These are phyloP conservation scores for Spathaspora sp. DNA, from an alignment of 1,139 yeast species.

Conservation along the genomic window DNA sequence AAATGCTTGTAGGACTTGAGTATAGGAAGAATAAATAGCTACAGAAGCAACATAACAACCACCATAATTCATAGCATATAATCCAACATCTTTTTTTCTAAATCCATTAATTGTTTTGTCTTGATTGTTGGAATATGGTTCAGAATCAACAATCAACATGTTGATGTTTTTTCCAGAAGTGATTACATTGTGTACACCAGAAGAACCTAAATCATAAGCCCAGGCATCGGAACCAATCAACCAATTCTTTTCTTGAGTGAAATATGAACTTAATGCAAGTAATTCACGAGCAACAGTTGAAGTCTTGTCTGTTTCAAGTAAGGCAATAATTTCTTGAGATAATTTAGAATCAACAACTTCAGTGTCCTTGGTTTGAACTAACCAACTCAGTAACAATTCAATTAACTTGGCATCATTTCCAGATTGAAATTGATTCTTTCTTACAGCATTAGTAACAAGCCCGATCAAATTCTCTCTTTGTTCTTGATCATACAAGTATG, in stretches of 20 bases:
- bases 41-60: slow-evolving; percentile 91
- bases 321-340: slow-evolving; percentile 35
- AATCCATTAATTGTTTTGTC: slow-evolving; percentile 29
- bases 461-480: slow-evolving; percentile 47
- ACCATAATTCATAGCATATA: slow-evolving; percentile 94
- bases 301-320: slow-evolving; percentile 43
- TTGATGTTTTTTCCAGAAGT: slow-evolving; percentile 77
- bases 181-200: slow-evolving; percentile 86
- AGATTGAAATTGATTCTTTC: slow-evolving; percentile 47
- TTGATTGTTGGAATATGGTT: slow-evolving; percentile 55
- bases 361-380: slow-evolving; percentile 42
- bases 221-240: slow-evolving; percentile 92
- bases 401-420: slow-evolving; percentile 49
- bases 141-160: slow-evolving; percentile 87
- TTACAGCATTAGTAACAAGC: slow-evolving; percentile 51
- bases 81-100: slow-evolving; percentile 90
- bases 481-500: slow-evolving; percentile 59
- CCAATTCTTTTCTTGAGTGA: slow-evolving; percentile 65
- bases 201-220: slow-evolving; percentile 89
- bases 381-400: slow-evolving; percentile 69
- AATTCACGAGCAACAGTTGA: slow-evolving; percentile 42
- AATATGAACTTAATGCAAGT: slow-evolving; percentile 44
- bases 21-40: slow-evolving; percentile 90
- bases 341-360: slow-evolving; percentile 25
- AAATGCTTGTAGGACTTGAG: slow-evolving; percentile 86